Evolutionary conservation across 2,329 filamentous ascomycete genomes (phyloP).

Genomic region (Dothidotthia symphoricarpi): DNA sequence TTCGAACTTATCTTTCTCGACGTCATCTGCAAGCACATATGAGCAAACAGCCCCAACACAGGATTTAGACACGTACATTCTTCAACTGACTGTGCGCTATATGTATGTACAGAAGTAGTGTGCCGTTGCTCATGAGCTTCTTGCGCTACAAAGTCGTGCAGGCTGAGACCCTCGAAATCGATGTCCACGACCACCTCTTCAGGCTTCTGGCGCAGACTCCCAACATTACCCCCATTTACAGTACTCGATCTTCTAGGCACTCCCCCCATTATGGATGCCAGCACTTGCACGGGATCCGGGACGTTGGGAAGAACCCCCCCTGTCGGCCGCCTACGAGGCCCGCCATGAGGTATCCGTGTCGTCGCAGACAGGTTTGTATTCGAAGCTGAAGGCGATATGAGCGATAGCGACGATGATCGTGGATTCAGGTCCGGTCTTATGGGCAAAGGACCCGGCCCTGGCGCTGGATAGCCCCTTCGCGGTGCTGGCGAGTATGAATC

Average conservation of each 20-base stretch:
- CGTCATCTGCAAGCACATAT: constrained; percentile 59
- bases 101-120: constrained; percentile 45
- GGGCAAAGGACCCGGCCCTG: constrained; percentile 68
- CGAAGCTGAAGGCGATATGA: constrained; percentile 72
- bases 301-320: constrained; percentile 54
- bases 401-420: constrained; percentile 73
- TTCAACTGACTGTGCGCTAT: constrained; percentile 63
- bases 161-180: constrained; percentile 74
- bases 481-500: constrained; percentile 72
- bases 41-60: constrained; percentile 20
- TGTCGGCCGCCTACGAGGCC: constrained; percentile 61
- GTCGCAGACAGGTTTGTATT: constrained; percentile 70
- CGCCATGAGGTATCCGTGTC: constrained; percentile 65
- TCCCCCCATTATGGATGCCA: constrained; percentile 60
- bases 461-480: constrained; percentile 64
- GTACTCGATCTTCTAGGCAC: constrained; percentile 27
- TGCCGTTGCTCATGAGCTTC: constrained; percentile 32
- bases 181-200: constrained; percentile 60
- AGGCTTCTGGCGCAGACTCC: constrained; percentile 44
- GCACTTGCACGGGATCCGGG: constrained; percentile 67
- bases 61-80: constrained; percentile 62
- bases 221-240: constrained; percentile 12
- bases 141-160: constrained; percentile 65
- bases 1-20: constrained; percentile 80
- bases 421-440: constrained; percentile 67